These are phyloP conservation scores for Maudiozyma bulderi DNA, from an alignment of 805 yeast genomes.

Conservation along the genomic window DNA sequence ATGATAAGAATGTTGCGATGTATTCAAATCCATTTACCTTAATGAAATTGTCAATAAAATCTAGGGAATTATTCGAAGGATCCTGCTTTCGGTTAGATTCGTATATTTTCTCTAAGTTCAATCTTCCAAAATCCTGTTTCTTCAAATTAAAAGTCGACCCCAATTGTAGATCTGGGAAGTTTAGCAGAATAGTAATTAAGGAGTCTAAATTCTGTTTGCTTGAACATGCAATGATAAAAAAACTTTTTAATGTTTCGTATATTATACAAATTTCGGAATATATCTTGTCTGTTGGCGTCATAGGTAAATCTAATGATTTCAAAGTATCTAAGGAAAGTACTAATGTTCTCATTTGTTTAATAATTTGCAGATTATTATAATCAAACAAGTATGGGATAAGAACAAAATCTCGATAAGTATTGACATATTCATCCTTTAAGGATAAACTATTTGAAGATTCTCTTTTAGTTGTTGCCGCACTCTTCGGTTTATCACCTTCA, in stretches of 20 bases:
- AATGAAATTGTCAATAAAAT: slow-evolving; percentile 11
- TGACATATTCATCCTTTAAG: slow-evolving; percentile 26
- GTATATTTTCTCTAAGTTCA: slow-evolving; percentile 5
- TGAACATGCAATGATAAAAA: slow-evolving; percentile 7
- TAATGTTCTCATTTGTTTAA: slow-evolving; percentile 10
- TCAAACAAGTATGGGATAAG: slow-evolving; percentile 28
- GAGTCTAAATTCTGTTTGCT: slow-evolving; percentile 12
- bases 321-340: slow-evolving; percentile 13
- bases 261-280: slow-evolving; percentile 8
- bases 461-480: slow-evolving; percentile 7
- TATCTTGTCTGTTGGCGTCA: slow-evolving; percentile 1
- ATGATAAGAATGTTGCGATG: neutral
- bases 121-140: slow-evolving; percentile 15
- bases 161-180: slow-evolving; percentile 14
- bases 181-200: slow-evolving; percentile 15
- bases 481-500: neutral
- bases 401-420: slow-evolving; percentile 25
- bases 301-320: slow-evolving; percentile 2
- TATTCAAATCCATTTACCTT: slow-evolving; percentile 5
- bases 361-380: slow-evolving; percentile 7
- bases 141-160: slow-evolving; percentile 11
- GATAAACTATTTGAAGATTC: slow-evolving; percentile 5
- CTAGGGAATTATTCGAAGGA: neutral
- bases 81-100: neutral
- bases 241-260: slow-evolving; percentile 4